These are phyloP conservation scores for Onygenales sp. DNA, from an alignment of 2,329 filamentous ascomycete species.

Conservation along the genomic window DNA sequence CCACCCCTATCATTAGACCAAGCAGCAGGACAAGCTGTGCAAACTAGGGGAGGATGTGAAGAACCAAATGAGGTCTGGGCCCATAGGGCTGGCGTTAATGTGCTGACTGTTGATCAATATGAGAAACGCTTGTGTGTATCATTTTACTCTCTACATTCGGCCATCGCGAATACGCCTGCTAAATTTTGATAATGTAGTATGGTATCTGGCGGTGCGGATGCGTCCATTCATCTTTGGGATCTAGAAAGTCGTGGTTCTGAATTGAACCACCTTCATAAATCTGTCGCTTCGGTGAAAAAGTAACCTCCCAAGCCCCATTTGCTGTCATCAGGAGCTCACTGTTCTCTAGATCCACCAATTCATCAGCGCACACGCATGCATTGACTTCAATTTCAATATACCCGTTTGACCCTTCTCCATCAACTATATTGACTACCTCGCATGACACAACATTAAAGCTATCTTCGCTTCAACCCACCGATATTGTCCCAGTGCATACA, in stretches of 20 bases:
- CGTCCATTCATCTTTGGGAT: slow-evolving; percentile 79
- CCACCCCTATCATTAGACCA: slow-evolving; percentile 18
- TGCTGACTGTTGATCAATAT: slow-evolving; percentile 70
- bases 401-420: slow-evolving; percentile 38
- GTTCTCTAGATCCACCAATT: slow-evolving; percentile 19
- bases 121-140: slow-evolving; percentile 59
- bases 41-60: slow-evolving; percentile 11
- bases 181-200: slow-evolving; percentile 41
- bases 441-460: slow-evolving; percentile 38
- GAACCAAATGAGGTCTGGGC: slow-evolving; percentile 36
- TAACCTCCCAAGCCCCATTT: slow-evolving; percentile 9
- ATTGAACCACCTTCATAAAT: slow-evolving; percentile 43
- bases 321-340: not conserved
- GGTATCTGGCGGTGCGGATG: slow-evolving; percentile 77
- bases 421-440: slow-evolving; percentile 37
- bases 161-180: not conserved
- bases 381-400: slow-evolving; percentile 40
- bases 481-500: slow-evolving; percentile 35
- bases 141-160: slow-evolving; percentile 13
- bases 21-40: not conserved
- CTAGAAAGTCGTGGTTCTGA: slow-evolving; percentile 51
- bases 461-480: slow-evolving; percentile 28
- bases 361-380: slow-evolving; percentile 34
- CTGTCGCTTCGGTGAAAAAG: slow-evolving; percentile 39
- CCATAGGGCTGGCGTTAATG: slow-evolving; percentile 70